Base-by-base conservation (phyloP, 371 early-diverging fungal genomes). In the Haplosporangium sp. region DNA sequence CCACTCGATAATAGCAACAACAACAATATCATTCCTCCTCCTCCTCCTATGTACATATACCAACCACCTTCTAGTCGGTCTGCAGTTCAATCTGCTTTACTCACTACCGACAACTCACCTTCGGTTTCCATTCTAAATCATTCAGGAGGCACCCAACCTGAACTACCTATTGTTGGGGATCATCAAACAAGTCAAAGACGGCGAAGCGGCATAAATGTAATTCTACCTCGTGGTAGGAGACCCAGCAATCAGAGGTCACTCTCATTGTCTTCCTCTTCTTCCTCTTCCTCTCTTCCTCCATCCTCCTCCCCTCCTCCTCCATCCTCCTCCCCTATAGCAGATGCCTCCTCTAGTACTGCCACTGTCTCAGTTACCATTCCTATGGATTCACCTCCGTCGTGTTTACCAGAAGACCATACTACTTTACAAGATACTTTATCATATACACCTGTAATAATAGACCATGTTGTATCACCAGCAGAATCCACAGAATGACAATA, bases 31-130 rank as follows among this genome's bases (percentile, higher is more conserved):
- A 27, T 27, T 44, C 13, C 3, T 44, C 44, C 44, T 38, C 47
- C 48, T 15, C 74, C 75, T 17, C 74, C 74, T 9, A 47, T 74
- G 10, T 74, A 74, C 47, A 58, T 67, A 19, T 74, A 74, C 38
- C 74, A 74, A 40, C n/a, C 68, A 5, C 69, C 74, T 9, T 40
- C 68, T 15, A 53, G 40, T 8, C 75, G 69, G 1, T 67, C 69
- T 3, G 47, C 69, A 4, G 69, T 61, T 38, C 75, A 74, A 27
- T 44, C 65, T 19, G 75, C 75, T 1, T 37, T 74, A 56, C 53
- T 74, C 42, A 59, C 69, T 38, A 69, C 65, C 2, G 75, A 74
- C 55, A 74, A 74, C 55, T 69, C 75, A 11, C 75, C 75, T 15
- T 38, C 61, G 0, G 75, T 74, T 38, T 39, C 61, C 17, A 48